Evolutionary conservation across 441 rosid species (phyloP), one percentile per base, ranked within the genome.

Genomic region (Corymbia citriodora): DNA sequence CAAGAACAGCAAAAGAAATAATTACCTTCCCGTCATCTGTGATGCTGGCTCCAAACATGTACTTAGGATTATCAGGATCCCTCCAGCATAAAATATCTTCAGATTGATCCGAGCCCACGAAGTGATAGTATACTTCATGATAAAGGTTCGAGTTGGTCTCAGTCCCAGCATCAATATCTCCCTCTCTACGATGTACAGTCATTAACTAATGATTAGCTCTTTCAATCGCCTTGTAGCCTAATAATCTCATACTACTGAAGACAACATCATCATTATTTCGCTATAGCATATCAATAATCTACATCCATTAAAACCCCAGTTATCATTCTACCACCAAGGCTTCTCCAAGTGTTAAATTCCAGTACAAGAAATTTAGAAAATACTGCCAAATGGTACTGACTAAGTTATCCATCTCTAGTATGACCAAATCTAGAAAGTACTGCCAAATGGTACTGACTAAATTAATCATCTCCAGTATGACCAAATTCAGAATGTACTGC

Each of bases 21-120:
- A 63, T 92, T 91, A 97, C 99, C 98, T 96, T 95, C 90, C 99
- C 99, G 89, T 97, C 99, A 36, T 97, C 95, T 19, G 97, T 97
- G 87, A 98, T 95, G 27, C 89, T 63, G 90, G 95, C 96, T 57
- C 90, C 94, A 70, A 95, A 93, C 91, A 53, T 52, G 89, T 97
- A 93, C 90, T 95, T 96, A 29, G 99, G 99, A 91, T 98, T 96
- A 72, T 95, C 97, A 87, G 92, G 92, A 94, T 98, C 99, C 93
- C 83, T 96, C 98, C 99, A 98, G 96, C 99, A 98, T 89, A 96
- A 91, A 90, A 97, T 93, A 94, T 98, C 99, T 90, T 97, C 96
- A 87, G 97, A 95, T 63, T 98, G 99, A 92, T 95, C 96, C 1
- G 96, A 94, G 72, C 99, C 99, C 68, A 98, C 53, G 55, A 96